Evolutionary conservation across 1,284 basidiomycete genomes (phyloP), one percentile per base, ranked within the genome.

Genomic region (Apiotrichum domesticum): DNA sequence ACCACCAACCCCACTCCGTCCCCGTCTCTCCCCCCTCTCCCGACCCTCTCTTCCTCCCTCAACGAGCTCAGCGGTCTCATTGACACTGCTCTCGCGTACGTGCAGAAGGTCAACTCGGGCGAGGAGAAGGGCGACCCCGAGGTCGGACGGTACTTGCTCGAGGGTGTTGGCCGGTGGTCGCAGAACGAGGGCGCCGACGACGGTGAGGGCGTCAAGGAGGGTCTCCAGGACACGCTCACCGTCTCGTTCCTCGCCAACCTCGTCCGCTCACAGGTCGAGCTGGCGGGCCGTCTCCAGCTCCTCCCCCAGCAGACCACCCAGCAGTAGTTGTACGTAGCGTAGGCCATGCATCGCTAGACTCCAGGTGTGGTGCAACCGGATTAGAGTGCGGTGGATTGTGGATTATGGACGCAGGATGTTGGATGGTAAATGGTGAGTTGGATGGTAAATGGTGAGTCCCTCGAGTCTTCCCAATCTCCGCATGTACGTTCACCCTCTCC

Each of bases 171-270:
- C 55, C 58, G 76, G 57, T 76, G 77, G 76, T 66, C 80, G 81
- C 43, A 87, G 84, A 66, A 78, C 88, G 54, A 54, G 35, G 53
- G 43, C 13, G 55, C 42, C 35, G 40, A 57, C 39, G 64, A 65
- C n/a, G 71, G 69, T 32, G 72, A 70, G 43, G 75, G 73, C 53
- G 70, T 77, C 63, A 74, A 72, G 64, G 70, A 70, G 54, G 75
- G 74, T 54, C 51, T 72, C 45, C 80, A 96, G 85, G 92, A 96
- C 74, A 90, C 87, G 15, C 80, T 96, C 63, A 95, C 94, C 86
- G 85, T 98, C 55, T 90, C 90, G 46, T 98, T 98, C 80, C 82
- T 98, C 64, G 88, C 92, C 47, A 97, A 92, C 76, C 83, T 98
- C 63, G 88, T 98, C 54, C 85, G 92, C 65, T 87, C 90, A 59